Evolutionary conservation across 2,329 filamentous ascomycete genomes (phyloP), one percentile per base, ranked within the genome.

Genomic region (Fusarium brevicatenulatum): DNA sequence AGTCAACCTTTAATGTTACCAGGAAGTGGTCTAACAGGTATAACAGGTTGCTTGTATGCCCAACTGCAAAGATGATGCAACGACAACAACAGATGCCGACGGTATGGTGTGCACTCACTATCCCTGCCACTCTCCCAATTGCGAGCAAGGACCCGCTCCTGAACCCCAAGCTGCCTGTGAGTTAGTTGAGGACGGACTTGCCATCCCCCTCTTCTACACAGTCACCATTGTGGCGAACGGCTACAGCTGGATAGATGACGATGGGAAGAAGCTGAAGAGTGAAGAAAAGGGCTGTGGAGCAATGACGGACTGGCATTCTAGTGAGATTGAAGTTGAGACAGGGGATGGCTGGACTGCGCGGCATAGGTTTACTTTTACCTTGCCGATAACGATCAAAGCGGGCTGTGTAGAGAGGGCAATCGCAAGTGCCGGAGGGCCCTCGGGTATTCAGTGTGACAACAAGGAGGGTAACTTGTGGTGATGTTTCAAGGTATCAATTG

Each of bases 1-100:
- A 36, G 9, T 19, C 8, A 10, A 25, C n/a, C 8, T 9, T 2
- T 1, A 1, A 30, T 16, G 6, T 21, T 9, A 11, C 15, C 1
- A 6, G 9, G 0, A 52, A 25, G 4, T 36, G 9, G 18, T 8
- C 4, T 36, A 15, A 36, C 18, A 16, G 4, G 6, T 15, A 36
- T 5, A 3, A 19, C 8, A 36, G 49, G 18, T 36, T 23, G 39
- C 40, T 10, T 34, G 54, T 7, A 46, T 57, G 30, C 4, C 54
- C n/a, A 13, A 36, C 18, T 46, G 30, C 30, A 57, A 7, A 46
- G 18, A 36, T 3, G 28, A 57, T 5, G 28, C 54, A 34, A 57
- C 40, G 0, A 56, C 54, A 21, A 57, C 54, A 4, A 46, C 54
- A 46, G 54, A 57, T 1, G 10, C 11, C 0, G 40, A 46, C 12